Evolutionary conservation across 2,329 filamentous ascomycete genomes (phyloP).

Genomic region (Exophiala sideris): DNA sequence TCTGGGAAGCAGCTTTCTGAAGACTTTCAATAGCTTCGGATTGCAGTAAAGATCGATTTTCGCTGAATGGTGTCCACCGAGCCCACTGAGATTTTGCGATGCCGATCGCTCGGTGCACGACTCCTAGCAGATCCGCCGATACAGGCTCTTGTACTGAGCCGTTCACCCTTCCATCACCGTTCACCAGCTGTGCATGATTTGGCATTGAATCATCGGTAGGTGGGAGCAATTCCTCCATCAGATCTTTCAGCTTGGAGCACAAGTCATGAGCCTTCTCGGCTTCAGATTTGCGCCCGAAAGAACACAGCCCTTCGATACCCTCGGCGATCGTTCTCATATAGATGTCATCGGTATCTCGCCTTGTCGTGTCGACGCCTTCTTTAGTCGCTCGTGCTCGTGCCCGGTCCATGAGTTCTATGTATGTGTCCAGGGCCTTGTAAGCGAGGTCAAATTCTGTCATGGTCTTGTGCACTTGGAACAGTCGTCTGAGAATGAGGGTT

Average conservation of each 20-base stretch:
- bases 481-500: constrained; percentile 75
- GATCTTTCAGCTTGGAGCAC: constrained; percentile 67
- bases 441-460: constrained; percentile 90
- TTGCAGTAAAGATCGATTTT: constrained; percentile 69
- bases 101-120: constrained; percentile 66
- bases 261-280: constrained; percentile 76
- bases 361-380: constrained; percentile 47
- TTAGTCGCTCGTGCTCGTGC: constrained; percentile 82
- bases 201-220: constrained; percentile 21
- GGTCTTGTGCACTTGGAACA: constrained; percentile 83
- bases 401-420: constrained; percentile 80
- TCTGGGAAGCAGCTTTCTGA: constrained; percentile 66
- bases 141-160: neutral
- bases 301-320: constrained; percentile 75
- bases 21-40: constrained; percentile 73
- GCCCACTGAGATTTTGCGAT: constrained; percentile 86
- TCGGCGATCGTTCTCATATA: constrained; percentile 76
- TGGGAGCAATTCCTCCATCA: constrained; percentile 62
- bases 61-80: constrained; percentile 71
- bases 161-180: constrained; percentile 12
- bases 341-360: constrained; percentile 74
- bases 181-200: constrained; percentile 15
- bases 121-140: constrained; percentile 20
- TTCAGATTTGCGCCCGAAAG: constrained; percentile 70
- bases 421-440: constrained; percentile 86